Evolutionary conservation across 2,329 filamentous ascomycete species (phyloP).

Genomic region (Drechslerella dactyloides): DNA sequence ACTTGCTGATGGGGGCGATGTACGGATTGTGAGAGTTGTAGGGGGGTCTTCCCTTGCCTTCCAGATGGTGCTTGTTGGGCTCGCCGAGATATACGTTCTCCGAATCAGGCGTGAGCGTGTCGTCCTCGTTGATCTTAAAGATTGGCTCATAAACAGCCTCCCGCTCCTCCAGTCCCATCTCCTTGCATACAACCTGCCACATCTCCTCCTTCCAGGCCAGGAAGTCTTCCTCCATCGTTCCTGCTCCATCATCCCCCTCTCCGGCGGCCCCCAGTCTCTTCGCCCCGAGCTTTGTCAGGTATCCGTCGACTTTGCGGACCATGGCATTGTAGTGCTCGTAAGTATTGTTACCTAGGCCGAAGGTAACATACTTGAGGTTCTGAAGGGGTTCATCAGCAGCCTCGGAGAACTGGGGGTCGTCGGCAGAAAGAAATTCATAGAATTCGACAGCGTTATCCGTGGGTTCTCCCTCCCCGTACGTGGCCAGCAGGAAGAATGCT

Average conservation of each 20-base stretch:
- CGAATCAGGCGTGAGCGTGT: conserved; percentile 74
- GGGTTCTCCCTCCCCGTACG: conserved; percentile 96
- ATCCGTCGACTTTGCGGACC: conserved; percentile 88
- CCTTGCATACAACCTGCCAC: conserved; percentile 83
- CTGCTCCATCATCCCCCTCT: conserved; percentile 95
- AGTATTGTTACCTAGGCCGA: conserved; percentile 97
- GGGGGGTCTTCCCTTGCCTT: conserved; percentile 80
- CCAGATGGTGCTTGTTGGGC: conserved; percentile 93
- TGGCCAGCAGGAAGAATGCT: conserved; percentile 92
- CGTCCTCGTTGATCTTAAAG: conserved; percentile 79
- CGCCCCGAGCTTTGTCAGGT: conserved; percentile 80
- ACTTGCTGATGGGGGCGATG: conserved; percentile 90
- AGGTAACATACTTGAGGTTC: conserved; percentile 90
- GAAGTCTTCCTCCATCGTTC: conserved; percentile 99
- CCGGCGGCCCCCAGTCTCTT: conserved; percentile 84
- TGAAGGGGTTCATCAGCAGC: conserved; percentile 74
- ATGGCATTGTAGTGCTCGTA: conserved; percentile 99
- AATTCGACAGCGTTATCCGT: conserved; percentile 99
- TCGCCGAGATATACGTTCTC: conserved; percentile 91
- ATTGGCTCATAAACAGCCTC: conserved; percentile 95
- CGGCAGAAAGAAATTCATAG: conserved; percentile 89
- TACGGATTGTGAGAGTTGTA: conserved; percentile 97
- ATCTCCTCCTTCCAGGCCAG: conserved; percentile 99
- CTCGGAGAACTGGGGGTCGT: conserved; percentile 81
- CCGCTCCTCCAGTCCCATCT: conserved; percentile 89